Base-by-base conservation (phyloP, 768 basidiomycete genomes). In the Kwoniella sp. region DNA sequence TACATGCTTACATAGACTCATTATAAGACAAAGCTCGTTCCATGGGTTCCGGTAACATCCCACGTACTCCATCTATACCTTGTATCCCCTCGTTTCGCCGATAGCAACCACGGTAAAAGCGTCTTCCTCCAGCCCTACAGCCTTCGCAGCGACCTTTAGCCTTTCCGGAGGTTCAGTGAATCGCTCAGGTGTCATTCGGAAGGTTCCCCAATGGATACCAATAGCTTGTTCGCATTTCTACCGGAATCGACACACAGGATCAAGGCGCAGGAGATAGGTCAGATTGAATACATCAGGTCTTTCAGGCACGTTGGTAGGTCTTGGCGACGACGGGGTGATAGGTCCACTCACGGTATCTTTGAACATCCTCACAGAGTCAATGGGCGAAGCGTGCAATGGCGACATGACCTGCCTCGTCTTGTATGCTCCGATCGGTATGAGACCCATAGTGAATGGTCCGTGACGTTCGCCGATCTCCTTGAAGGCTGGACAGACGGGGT, bases 311-410 rank as follows among this genome's bases (percentile, higher is more conserved):
- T n/a, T 33, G 33, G 13, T 33, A 6, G 33, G 33, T 47, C 6
- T 47, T 49, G 17, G 17, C 48, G 48, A 8, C n/a, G n/a, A n/a
- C n/a, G n/a, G n/a, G n/a, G n/a, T n/a, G n/a, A 21, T 36, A 21
- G 22, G 13, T 7, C 26, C 1, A 36, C 87, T 85, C 50, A 80
- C 80, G 44, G 88, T 80, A 71, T 90, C 88, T 67, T 84, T 80
- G 83, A 88, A 89, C 1, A 90, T 81, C 24, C 83, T 79, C 3
- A 90, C 88, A 36, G 87, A 85, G 72, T 90, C 89, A 52, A 85
- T 83, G 1, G 89, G 89, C 0, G 85, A 83, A 58, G 84, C 85
- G 76, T 90, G 88, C 12, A 88, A 80, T n/a, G 84, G 79, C 13
- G 84, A 85, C 84, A 87, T 74, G 58, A 78, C 69, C 3, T 57